These are phyloP conservation scores for Trematosphaeria pertusa DNA, from an alignment of 2,329 filamentous ascomycete species.

Conservation along the genomic window DNA sequence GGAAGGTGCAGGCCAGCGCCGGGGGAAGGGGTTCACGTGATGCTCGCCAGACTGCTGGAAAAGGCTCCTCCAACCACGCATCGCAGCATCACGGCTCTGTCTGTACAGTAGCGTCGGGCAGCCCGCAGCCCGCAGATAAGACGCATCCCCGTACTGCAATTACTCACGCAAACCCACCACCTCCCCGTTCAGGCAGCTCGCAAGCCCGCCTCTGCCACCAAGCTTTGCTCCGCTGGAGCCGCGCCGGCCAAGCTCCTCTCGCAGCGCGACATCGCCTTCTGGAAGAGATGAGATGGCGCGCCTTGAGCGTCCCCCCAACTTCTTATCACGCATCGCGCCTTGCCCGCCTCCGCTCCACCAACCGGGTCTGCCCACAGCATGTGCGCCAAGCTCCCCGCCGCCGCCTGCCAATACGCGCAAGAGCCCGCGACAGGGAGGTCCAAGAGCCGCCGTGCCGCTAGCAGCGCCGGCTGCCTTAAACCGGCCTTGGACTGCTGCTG, in stretches of 20 bases:
- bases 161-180: neutral
- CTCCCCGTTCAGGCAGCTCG: slow-evolving; percentile 18
- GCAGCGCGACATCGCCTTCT: neutral
- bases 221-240: slow-evolving; percentile 7
- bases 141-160: no score
- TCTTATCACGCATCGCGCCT: slow-evolving; percentile 7
- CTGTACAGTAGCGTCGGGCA: no score
- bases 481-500: slow-evolving; percentile 10
- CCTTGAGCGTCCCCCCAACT: neutral
- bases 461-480: slow-evolving; percentile 3
- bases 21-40: no score
- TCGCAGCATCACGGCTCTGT: no score
- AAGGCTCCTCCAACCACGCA: slow-evolving; percentile 4
- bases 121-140: slow-evolving; percentile 10
- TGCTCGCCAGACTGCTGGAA: no score
- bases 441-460: slow-evolving; percentile 22
- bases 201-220: slow-evolving; percentile 7
- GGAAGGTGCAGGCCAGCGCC: no score
- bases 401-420: slow-evolving; percentile 7
- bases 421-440: slow-evolving; percentile 15
- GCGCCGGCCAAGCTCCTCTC: slow-evolving; percentile 8
- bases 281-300: neutral
- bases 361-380: slow-evolving; percentile 12
- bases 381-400: slow-evolving; percentile 20
- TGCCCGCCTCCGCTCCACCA: slow-evolving; percentile 15